These are phyloP conservation scores for Allantophomopsis lycopodina DNA, from an alignment of 2,329 filamentous ascomycete species.

Conservation along the genomic window DNA sequence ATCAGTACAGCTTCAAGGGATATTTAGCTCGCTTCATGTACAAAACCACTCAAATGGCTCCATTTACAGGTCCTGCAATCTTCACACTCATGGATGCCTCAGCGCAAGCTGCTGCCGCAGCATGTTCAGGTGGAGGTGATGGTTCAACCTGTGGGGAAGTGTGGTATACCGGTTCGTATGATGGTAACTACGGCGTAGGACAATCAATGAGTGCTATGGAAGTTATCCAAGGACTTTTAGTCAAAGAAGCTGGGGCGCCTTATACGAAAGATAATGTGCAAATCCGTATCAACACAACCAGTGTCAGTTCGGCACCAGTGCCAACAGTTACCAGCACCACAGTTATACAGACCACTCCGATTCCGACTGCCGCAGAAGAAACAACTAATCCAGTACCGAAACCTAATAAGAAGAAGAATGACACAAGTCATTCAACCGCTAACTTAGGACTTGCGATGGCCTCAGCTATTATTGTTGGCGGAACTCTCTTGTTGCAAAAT, in stretches of 20 bases:
- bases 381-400: no score
- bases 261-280: conserved; percentile 9
- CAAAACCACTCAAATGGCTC: conserved; percentile 39
- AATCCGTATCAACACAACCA: neutral
- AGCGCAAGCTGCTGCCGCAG: conserved; percentile 37
- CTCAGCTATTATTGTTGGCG: no score
- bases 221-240: conserved; percentile 44
- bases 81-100: conserved; percentile 33
- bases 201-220: conserved; percentile 54
- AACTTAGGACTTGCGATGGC: no score
- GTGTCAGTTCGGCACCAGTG: neutral
- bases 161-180: conserved; percentile 46
- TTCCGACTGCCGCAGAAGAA: no score
- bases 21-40: conserved; percentile 53
- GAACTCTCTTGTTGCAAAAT: no score
- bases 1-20: conserved; percentile 57
- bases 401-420: no score
- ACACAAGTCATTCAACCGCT: no score
- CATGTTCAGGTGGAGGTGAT: conserved; percentile 40
- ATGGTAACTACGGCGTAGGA: conserved; percentile 40
- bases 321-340: neutral
- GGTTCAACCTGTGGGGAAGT: conserved; percentile 41
- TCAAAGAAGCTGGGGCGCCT: conserved; percentile 27
- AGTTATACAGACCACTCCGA: no score
- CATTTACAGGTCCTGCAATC: conserved; percentile 34